Percentiles rank a stretch among this genome's conserved stretches.
Conservation (phyloP, 768 basidiomycete genomes). For the Dentipellis sp. region DNA sequence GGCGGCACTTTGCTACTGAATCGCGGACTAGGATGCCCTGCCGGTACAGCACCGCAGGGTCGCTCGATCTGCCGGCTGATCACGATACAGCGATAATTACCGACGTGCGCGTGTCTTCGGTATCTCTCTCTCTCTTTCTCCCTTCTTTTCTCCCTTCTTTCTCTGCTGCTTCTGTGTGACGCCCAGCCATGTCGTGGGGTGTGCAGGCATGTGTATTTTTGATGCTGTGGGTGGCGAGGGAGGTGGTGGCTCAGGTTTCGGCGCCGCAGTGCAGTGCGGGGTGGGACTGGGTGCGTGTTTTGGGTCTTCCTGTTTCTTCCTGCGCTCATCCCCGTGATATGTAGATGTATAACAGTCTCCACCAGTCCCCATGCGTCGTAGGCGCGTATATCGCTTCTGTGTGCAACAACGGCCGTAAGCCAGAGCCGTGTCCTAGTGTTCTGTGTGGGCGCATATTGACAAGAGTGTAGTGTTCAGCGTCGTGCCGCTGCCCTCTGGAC, state of each 20-base stretch:
- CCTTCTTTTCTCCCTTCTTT: background rate
- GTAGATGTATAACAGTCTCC: constrained; percentile 8
- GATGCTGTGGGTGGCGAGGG: background rate
- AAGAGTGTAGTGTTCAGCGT: background rate
- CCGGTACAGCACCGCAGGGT: too few species aligned
- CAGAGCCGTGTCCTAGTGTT: too few species aligned
- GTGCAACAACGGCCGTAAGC: too few species aligned
- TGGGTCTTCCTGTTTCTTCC: background rate
- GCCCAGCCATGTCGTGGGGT: background rate
- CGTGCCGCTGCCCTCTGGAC: background rate
- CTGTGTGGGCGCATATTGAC: too few species aligned
- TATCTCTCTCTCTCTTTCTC: background rate
- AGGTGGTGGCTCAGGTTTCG: background rate
- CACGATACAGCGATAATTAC: too few species aligned
- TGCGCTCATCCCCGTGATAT: background rate
- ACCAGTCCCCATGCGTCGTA: constrained; percentile 3
- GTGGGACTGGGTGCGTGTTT: background rate
- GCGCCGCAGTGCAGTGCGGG: background rate
- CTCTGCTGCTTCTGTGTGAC: background rate
- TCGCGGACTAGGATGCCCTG: too few species aligned
- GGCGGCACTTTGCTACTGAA: too few species aligned
- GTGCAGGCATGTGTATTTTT: background rate
- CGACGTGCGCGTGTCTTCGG: too few species aligned
- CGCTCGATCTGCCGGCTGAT: too few species aligned
- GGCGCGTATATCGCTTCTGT: background rate